Base-by-base conservation (phyloP, 2,329 filamentous ascomycete genomes). In the Fusarium sp. region DNA sequence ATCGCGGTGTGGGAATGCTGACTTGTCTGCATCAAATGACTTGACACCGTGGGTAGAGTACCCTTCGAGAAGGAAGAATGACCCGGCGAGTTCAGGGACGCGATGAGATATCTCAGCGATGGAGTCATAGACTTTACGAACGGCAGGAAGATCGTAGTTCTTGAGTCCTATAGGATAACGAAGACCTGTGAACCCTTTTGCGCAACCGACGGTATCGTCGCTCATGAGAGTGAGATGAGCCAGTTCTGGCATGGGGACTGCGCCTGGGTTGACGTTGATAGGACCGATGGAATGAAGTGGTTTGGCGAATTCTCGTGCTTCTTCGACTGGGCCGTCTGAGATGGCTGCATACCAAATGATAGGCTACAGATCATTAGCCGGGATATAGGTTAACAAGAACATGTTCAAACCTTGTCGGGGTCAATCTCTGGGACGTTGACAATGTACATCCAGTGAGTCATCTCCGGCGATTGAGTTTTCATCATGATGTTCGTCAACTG, bases 11-110 rank as follows among this genome's bases (percentile, higher is more conserved):
- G 68, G 60, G 15, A 58, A 71, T 4, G 69, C 64, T 1, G 69
- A 69, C 1, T 16, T n/a, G 1, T 60, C 34, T 3, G 63, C 47
- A 1, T 69, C 51, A 2, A 61, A 4, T 1, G 51, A 37, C 8
- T 57, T 68, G 1, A 71, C 67, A 1, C 60, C 64, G 0, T 71
- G 61, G 0, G 64, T 66, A 2, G 69, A 80, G 75, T 88, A 88
- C 8, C 83, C 83, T 69, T 88, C 86, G 44, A 87, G 83, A 77
- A 87, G 81, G 75, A 87, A 84, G 36, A 87, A 77, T 6, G 71
- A 72, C 2, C 62, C 62, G 3, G 59, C 49, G 9, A 73, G 63
- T 12, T 71, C 57, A 1, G 70, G 68, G 3, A 61, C n/a, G 0
- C 58, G 56, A 1, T 45, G 50, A 0, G 66, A 59, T 13, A 75